Base-by-base conservation (phyloP, 805 yeast genomes). In the Barnettozyma populi region DNA sequence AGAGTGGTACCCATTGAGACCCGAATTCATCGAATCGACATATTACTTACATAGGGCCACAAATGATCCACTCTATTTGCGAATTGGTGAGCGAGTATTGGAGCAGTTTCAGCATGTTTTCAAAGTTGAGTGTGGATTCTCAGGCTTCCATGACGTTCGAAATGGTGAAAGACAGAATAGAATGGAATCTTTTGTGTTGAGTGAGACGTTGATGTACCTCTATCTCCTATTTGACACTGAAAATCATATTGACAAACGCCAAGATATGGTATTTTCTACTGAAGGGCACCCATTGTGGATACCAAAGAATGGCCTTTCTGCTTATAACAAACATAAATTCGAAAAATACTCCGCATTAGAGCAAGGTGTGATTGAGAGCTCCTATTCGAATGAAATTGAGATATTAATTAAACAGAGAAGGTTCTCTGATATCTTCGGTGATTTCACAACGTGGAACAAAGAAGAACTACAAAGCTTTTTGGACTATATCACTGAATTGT, bases 261-360 rank as follows among this genome's bases (percentile, higher is more conserved):
- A 65, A 2, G 57, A 60, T 16, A 64, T 52, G 65, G 70, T 29
- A 65, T 84, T 41, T 85, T 90, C 64, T 78, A 90, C 98, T 0
- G 98, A 90, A 59, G 97, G 90, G 0, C 98, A 90, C 64, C 96
- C 96, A 4, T 63, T 90, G 52, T 88, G 96, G 95, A 71, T 76
- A 45, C 78, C 78, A 41, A 52, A 64, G 5, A 54, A 63, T 5
- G 47, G 72, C 19, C 51, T 63, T 23, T 43, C 55, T 18, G 56
- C 63, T 24, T 64, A 70, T 49, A 54, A 54, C 18, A 34, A 24
- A 7, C 36, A 38, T 19, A 44, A 44, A 34, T 32, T 23, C 14
- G 21, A 16, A 6, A 10, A 36, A 7, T 24, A 14, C 21, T 23
- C 24, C 6, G 24, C 27, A 0, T 5, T 24, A 4, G 16, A 18